phyloP scores from a whole-genome alignment of 2,329 filamentous ascomycete species.

The Talaromyces sp. region DNA sequence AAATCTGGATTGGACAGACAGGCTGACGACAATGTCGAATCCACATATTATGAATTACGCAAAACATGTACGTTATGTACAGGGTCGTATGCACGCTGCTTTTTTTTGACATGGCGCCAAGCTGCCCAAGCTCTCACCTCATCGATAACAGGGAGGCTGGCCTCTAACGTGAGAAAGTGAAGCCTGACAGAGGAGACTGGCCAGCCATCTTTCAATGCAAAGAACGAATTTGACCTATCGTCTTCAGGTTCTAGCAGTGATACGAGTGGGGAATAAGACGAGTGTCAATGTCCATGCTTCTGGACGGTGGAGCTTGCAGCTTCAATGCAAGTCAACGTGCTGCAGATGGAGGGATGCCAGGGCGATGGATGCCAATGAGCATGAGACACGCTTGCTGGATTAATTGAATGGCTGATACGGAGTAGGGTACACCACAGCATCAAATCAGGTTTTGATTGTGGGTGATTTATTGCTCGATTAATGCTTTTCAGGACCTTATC shows the following conservation, averaged over 20 bases:
- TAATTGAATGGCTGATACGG: not conserved
- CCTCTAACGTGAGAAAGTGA: not conserved
- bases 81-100: not conserved
- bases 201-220: not conserved
- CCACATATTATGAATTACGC: not conserved
- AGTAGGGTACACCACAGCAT: not conserved
- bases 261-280: not conserved
- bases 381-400: not conserved
- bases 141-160: not conserved
- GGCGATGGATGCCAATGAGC: constrained; percentile 11
- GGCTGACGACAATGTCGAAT: not conserved
- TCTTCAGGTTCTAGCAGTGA: not conserved
- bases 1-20: not conserved
- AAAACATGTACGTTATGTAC: not conserved
- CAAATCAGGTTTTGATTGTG: not conserved
- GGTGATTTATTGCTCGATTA: not conserved
- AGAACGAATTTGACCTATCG: not conserved
- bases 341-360: not conserved
- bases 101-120: not conserved
- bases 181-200: not conserved
- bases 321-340: not conserved
- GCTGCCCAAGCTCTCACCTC: not conserved
- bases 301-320: not conserved
- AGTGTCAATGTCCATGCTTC: not conserved
- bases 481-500: not conserved